phyloP scores from a whole-genome alignment of 208 protist species.

The Trypanosoma vivax region DNA sequence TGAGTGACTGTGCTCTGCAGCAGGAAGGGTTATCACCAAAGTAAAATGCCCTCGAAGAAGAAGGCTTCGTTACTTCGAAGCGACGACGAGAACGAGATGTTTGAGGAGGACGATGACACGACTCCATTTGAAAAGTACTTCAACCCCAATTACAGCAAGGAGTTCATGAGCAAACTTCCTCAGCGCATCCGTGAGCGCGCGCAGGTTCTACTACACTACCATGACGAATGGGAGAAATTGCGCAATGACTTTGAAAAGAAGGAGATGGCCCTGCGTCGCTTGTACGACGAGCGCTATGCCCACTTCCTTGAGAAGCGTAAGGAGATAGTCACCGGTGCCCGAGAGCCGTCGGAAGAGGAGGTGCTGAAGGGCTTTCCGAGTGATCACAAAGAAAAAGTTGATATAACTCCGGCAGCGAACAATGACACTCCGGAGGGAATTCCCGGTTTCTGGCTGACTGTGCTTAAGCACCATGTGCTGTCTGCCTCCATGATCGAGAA shows the following conservation, averaged over 20 bases:
- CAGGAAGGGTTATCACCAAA: conserved; percentile 11
- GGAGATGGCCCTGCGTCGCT: conserved; percentile 57
- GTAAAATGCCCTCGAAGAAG: not conserved
- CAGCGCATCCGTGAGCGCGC: conserved; percentile 75
- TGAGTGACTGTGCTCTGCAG: no score
- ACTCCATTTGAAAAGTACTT: conserved; percentile 50
- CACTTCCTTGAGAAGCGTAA: conserved; percentile 56
- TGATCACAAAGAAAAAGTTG: conserved; percentile 46
- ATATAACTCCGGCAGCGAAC: conserved; percentile 11
- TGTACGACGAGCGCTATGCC: conserved; percentile 62
- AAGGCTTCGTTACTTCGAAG: conserved; percentile 1
- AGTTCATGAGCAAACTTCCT: conserved; percentile 79
- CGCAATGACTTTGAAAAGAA: conserved; percentile 54
- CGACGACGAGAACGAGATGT: conserved; percentile 29
- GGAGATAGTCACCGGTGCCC: conserved; percentile 67
- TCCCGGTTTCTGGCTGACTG: conserved; percentile 68
- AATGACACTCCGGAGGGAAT: conserved; percentile 25
- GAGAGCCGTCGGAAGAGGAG: conserved; percentile 53
- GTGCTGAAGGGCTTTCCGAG: conserved; percentile 56
- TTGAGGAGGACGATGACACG: conserved; percentile 30
- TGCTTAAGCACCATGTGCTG: conserved; percentile 62
- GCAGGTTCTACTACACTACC: conserved; percentile 61
- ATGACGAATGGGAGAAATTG: conserved; percentile 58
- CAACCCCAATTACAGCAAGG: conserved; percentile 64
- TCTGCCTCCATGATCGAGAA: conserved; percentile 57